Evolutionary conservation across 2,329 filamentous ascomycete genomes (phyloP), one percentile per base, ranked within the genome.

Genomic region (Colletotrichum spaethianum): DNA sequence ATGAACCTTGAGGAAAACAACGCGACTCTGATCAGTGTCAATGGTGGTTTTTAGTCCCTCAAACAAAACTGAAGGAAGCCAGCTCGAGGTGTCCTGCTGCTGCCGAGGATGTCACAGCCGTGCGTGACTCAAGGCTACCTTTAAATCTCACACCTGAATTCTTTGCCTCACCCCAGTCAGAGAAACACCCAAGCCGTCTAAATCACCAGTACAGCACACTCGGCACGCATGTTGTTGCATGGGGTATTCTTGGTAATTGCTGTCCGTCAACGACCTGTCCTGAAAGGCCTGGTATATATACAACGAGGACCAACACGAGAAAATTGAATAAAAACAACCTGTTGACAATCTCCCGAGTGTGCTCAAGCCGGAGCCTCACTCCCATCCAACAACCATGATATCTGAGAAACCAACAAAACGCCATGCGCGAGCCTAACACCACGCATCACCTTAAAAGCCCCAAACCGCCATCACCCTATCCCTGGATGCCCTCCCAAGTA

Each of bases 401-500:
- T 61, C 38, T 6, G 36, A 16, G 36, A 53, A 68, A 52, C 18
- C 38, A 31, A 26, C 48, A 42, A 57, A 63, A 73, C 70, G 55
- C 67, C 67, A 38, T 44, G 23, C 40, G 46, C 36, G 50, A 50
- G 62, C n/a, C 26, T 38, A 31, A 26, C 31, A 23, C 18, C 52
- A 36, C 50, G 38, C 68, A 42, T 57, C 60, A 57, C 53, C 18
- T 48, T 67, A 42, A 56, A 56, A 63, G 61, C 62, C 36, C 55
- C 46, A 57, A 67, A 42, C 62, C 26, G 31, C 48, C 42, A 44
- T 48, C 20, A 33, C 50, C 52, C 31, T 62, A 68, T 28, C 80
- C 80, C 48, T 77, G 77, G 50, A 85, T 80, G 63, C 83, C 83
- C 67, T 85, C 82, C 83, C 83, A 84, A 18, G 82, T 83, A 63